phyloP scores from a whole-genome alignment of 495 filamentous ascomycete species.

The Cladorrhinum samala region DNA sequence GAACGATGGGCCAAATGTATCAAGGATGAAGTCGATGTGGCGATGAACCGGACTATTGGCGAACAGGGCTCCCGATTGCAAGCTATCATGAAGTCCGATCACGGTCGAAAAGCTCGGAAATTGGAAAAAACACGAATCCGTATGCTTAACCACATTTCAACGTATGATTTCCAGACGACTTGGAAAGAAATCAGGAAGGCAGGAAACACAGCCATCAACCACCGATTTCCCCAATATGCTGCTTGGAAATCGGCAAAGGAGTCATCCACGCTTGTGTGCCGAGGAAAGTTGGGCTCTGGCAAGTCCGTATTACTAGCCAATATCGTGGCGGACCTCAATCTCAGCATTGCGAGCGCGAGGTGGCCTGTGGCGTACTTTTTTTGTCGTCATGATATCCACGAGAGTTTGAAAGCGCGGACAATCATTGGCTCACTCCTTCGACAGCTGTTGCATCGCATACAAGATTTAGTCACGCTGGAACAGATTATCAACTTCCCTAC shows the following conservation, averaged over 20 bases:
- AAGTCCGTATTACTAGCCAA: slow-evolving; percentile 41
- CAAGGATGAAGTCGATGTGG: slow-evolving; percentile 31
- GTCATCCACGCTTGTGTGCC: slow-evolving; percentile 29
- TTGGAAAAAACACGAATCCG: slow-evolving; percentile 23
- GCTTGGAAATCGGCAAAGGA: slow-evolving; percentile 28
- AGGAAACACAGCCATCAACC: slow-evolving; percentile 32
- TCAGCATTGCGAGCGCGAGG: slow-evolving; percentile 15
- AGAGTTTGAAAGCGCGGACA: slow-evolving; percentile 34
- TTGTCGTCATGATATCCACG: slow-evolving; percentile 33
- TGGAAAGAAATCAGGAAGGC: slow-evolving; percentile 41
- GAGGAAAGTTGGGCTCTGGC: slow-evolving; percentile 38
- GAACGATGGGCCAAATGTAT: slow-evolving; percentile 34
- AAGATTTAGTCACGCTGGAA: slow-evolving; percentile 14
- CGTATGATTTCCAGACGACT: slow-evolving; percentile 33
- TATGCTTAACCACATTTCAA: slow-evolving; percentile 36
- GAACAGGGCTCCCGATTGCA: slow-evolving; percentile 29
- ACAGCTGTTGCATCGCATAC: slow-evolving; percentile 28
- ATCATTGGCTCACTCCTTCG: slow-evolving; percentile 36
- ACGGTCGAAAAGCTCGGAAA: slow-evolving; percentile 20
- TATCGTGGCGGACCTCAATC: slow-evolving; percentile 37
- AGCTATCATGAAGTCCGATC: slow-evolving; percentile 21
- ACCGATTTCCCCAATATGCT: slow-evolving; percentile 23
- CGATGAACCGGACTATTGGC: slow-evolving; percentile 27
- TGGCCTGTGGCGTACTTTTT: slow-evolving; percentile 39
- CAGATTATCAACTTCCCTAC: slow-evolving; percentile 15